Base-by-base conservation (phyloP, 1,139 yeast genomes). In the Geotrichum bryndzae region DNA sequence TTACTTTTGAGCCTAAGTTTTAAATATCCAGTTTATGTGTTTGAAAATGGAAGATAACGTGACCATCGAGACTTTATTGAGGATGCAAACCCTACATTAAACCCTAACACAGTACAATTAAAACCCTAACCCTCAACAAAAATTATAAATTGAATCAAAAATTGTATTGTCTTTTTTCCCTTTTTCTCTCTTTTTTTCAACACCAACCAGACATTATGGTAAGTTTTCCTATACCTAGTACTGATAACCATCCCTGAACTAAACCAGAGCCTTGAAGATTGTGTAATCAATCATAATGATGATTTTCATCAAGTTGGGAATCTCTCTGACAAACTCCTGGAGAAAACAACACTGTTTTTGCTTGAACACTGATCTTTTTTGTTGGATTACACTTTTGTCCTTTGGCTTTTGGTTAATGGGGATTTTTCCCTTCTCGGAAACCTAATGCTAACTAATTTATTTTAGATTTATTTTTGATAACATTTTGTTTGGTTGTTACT, bases 241-340 rank as follows among this genome's bases (percentile, higher is more conserved):
- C 52, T 11, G 10, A 7, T 27, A 50, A n/a, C 13, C 29, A 48
- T 23, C 51, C 29, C 23, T 22, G 10, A 4, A 50, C 31, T 23
- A 7, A 15, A 50, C 27, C 11, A 18, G n/a, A 13, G 29, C 52
- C 29, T 3, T 50, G 31, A 11, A 27, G 23, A 6, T 15, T 15
- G 11, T 22, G 29, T 11, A 31, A 29, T 54, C 46, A n/a, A 41
- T 23, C 46, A 58, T 29, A 46, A 62, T 70, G 73, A 70, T 69
- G 72, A 70, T 63, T 64, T 62, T 59, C 64, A 65, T 60, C 72
- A 70, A 69, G 72, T 68, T 73, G 76, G 75, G 76, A 73, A 72
- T 73, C 76, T 73, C 75, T 72, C 76, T 73, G 76, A 73, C 74
- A 71, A 68, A 56, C 41, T 61, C 66, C 65, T 73, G 74, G 72